Base-by-base conservation (phyloP, 345 rosid genomes). In the Pistacia vera region DNA sequence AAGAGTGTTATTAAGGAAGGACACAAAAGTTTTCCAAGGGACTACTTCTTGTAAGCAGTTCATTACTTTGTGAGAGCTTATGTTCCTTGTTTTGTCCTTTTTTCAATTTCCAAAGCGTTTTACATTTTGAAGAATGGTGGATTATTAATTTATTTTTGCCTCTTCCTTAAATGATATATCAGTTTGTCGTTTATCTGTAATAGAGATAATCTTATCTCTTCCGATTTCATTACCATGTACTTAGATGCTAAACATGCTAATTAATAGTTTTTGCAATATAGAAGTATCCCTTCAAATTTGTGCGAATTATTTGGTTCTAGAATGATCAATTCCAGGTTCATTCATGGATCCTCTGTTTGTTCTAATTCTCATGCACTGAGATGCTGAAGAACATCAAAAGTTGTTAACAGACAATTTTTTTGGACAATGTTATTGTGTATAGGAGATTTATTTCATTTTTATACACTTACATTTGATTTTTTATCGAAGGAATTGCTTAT, bases 1-100 rank as follows among this genome's bases (percentile, higher is more conserved):
- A 91, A 90, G 82, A 72, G 44, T 59, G 91, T 92, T 63, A 87
- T 95, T 56, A 95, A 85, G 82, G 99, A 93, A 81, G 99, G 99
- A 35, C 94, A 95, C 76, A 95, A 92, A 83, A 93, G 98, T 83
- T 95, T 95, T 79, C 98, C 98, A 30, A 93, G 99, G 99, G 99
- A 3, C 99, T 78, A 92, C 98, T 25, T 95, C 99, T 33, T 83
- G 99, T 93, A 86, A 90, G 97, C 63, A 20, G 44, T 71, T 48
- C 77, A 72, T 65, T 65, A 62, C 44, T 49, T 65, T 17, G 33
- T 3, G 13, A 22, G 63, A 12, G n/a, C 8, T 58, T 22, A 14
- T 48, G 59, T 64, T 60, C 28, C 62, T 57, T 54, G 51, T 28
- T 22, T 66, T 77, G 11, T 25, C n/a, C n/a, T 11, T 63, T 61